Percentiles rank a stretch among this genome's conserved stretches.
phyloP scores from a whole-genome alignment of 495 filamentous ascomycete genomes.

The Letharia lupina region DNA sequence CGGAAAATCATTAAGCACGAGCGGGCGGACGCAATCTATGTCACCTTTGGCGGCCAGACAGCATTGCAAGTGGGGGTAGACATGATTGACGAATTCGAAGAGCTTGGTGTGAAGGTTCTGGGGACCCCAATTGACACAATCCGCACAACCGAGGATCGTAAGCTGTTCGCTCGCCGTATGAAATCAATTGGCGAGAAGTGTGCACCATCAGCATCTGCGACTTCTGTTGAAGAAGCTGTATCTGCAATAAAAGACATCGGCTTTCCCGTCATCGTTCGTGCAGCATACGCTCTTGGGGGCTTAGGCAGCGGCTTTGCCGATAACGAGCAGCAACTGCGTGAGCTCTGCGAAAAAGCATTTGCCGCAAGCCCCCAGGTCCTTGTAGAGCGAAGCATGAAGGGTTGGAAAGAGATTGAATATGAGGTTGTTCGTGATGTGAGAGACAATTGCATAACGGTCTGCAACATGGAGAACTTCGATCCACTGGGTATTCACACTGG shows the following conservation, averaged over 20 bases:
- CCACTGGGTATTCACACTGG: slow-evolving; percentile 96
- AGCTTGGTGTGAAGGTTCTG: slow-evolving; percentile 81
- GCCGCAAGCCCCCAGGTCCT: slow-evolving; percentile 92
- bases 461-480: slow-evolving; percentile 99
- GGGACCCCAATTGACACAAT: slow-evolving; percentile 97
- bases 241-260: slow-evolving; percentile 77
- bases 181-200: slow-evolving; percentile 97
- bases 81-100: slow-evolving; percentile 90
- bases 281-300: slow-evolving; percentile 91
- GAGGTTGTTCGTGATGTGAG: slow-evolving; percentile 93
- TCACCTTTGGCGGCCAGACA: slow-evolving; percentile 95
- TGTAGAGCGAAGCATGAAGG: slow-evolving; percentile 97
- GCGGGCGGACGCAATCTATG: slow-evolving; percentile 91
- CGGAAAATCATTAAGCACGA: slow-evolving; percentile 94
- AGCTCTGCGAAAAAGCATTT: slow-evolving; percentile 91
- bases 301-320: slow-evolving; percentile 94
- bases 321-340: slow-evolving; percentile 73
- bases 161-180: slow-evolving; percentile 96
- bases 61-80: slow-evolving; percentile 92
- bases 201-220: slow-evolving; percentile 91
- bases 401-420: slow-evolving; percentile 99
- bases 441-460: slow-evolving; percentile 99
- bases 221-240: slow-evolving; percentile 75
- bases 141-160: slow-evolving; percentile 95
- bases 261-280: slow-evolving; percentile 94